Conservation (phyloP, 2,329 filamentous ascomycete species). For the Colletotrichum sidae region DNA sequence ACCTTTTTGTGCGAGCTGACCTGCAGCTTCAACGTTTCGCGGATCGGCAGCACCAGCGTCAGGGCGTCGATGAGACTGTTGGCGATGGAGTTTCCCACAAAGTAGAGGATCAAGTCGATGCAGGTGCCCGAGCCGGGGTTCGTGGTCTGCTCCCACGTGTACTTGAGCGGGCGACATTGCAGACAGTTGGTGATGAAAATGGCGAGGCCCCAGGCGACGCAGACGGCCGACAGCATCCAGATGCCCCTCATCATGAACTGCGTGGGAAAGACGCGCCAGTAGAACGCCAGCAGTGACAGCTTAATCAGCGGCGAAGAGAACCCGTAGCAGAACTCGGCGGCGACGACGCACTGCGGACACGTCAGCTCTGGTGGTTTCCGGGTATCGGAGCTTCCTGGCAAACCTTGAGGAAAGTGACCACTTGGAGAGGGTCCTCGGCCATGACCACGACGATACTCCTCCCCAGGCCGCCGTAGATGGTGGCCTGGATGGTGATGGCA, state of each 20-base stretch:
- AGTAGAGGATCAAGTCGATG: slow-evolving; percentile 19
- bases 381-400: background rate
- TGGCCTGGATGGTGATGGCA: slow-evolving; percentile 2
- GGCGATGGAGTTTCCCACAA: slow-evolving; percentile 22
- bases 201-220: slow-evolving; percentile 10
- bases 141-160: slow-evolving; percentile 13
- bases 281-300: slow-evolving; percentile 20
- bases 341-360: background rate
- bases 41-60: slow-evolving; percentile 19
- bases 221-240: slow-evolving; percentile 10
- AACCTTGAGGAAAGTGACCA: slow-evolving; percentile 16
- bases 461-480: slow-evolving; percentile 12
- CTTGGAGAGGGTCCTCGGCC: slow-evolving; percentile 13
- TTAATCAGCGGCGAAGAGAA: slow-evolving; percentile 17
- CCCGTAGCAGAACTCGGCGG: slow-evolving; percentile 33
- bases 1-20: slow-evolving; percentile 21
- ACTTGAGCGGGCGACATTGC: slow-evolving; percentile 19
- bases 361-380: background rate
- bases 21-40: slow-evolving; percentile 26
- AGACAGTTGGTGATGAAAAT: slow-evolving; percentile 26
- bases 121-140: slow-evolving; percentile 11
- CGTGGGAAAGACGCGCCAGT: slow-evolving; percentile 23
- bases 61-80: slow-evolving; percentile 24
- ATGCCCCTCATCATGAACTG: slow-evolving; percentile 19
- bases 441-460: slow-evolving; percentile 17